These are phyloP conservation scores for Ophioceras dolichostomum DNA, from an alignment of 2,329 filamentous ascomycete genomes.

Conservation along the genomic window DNA sequence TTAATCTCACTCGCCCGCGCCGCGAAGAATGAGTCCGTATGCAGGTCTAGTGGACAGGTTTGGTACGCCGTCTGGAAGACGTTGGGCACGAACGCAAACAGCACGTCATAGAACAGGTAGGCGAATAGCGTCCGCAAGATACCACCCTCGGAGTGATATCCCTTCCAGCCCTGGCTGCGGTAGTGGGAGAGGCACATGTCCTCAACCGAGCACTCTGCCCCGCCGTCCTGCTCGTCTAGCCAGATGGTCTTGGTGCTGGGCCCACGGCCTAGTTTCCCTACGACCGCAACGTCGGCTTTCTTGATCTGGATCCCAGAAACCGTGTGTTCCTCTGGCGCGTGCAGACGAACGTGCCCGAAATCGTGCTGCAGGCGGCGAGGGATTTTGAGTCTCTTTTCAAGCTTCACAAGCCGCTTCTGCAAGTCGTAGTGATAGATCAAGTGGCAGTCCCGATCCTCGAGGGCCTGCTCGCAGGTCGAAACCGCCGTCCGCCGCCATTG, in stretches of 20 bases:
- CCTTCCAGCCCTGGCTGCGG: slow-evolving; percentile 75
- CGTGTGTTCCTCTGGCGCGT: slow-evolving; percentile 61
- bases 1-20: slow-evolving; percentile 84
- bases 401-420: slow-evolving; percentile 83
- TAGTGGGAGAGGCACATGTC: slow-evolving; percentile 89
- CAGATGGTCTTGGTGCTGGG: slow-evolving; percentile 67
- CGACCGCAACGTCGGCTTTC: slow-evolving; percentile 30
- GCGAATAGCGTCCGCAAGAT: slow-evolving; percentile 85
- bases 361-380: slow-evolving; percentile 83
- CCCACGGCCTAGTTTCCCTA: slow-evolving; percentile 20
- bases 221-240: slow-evolving; percentile 61
- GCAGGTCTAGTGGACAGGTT: slow-evolving; percentile 82
- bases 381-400: slow-evolving; percentile 74
- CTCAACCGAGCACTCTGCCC: slow-evolving; percentile 75
- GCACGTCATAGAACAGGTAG: slow-evolving; percentile 84
- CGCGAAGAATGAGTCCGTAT: slow-evolving; percentile 86
- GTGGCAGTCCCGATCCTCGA: slow-evolving; percentile 83
- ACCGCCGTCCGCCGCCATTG: slow-evolving; percentile 71
- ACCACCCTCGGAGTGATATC: slow-evolving; percentile 85
- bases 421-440: slow-evolving; percentile 89
- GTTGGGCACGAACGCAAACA: slow-evolving; percentile 89
- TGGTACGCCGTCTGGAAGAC: slow-evolving; percentile 96
- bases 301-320: slow-evolving; percentile 71
- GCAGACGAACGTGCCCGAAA: slow-evolving; percentile 74
- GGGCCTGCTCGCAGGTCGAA: slow-evolving; percentile 69